Evolutionary conservation across 2,329 filamentous ascomycete genomes (phyloP).

Genomic region (Hortaea sp.): DNA sequence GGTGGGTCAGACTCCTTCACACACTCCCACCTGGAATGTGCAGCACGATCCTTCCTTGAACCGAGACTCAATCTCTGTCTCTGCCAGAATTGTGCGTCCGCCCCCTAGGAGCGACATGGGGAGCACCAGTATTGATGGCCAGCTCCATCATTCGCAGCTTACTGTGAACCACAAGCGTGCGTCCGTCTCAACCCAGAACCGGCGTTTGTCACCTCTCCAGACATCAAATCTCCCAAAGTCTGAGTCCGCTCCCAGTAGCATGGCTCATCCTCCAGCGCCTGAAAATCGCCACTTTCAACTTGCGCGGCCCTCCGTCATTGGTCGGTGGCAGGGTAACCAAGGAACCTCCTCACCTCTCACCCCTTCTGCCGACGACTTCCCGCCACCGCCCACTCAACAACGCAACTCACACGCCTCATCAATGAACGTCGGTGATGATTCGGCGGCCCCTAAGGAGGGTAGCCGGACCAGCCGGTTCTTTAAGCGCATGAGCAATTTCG

Average conservation of each 20-base stretch:
- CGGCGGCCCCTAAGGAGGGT: constrained; percentile 23
- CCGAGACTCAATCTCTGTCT: constrained; percentile 78
- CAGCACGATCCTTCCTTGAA: constrained; percentile 29
- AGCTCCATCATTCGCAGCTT: constrained; percentile 46
- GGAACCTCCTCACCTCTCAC: constrained; percentile 5
- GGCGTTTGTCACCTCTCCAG: too few relatives aligned
- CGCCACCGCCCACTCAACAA: constrained; percentile 12
- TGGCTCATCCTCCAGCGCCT: neutral
- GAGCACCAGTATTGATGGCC: constrained; percentile 27
- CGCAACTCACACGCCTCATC: constrained; percentile 17
- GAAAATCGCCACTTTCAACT: neutral
- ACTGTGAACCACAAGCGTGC: constrained; percentile 48
- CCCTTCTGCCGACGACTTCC: constrained; percentile 13
- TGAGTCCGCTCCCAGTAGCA: too few relatives aligned
- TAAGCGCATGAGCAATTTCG: constrained; percentile 46
- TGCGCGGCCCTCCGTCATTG: neutral
- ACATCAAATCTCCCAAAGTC: too few relatives aligned
- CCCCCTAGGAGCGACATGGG: constrained; percentile 23
- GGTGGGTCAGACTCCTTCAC: constrained; percentile 8
- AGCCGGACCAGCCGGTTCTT: constrained; percentile 53
- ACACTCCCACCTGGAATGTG: constrained; percentile 30
- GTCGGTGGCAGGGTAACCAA: constrained; percentile 8
- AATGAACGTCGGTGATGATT: constrained; percentile 36
- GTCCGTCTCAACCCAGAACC: neutral
- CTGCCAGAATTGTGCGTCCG: constrained; percentile 70